Conservation (phyloP, 179 eudicot genomes). For the Spergularia azorica region DNA sequence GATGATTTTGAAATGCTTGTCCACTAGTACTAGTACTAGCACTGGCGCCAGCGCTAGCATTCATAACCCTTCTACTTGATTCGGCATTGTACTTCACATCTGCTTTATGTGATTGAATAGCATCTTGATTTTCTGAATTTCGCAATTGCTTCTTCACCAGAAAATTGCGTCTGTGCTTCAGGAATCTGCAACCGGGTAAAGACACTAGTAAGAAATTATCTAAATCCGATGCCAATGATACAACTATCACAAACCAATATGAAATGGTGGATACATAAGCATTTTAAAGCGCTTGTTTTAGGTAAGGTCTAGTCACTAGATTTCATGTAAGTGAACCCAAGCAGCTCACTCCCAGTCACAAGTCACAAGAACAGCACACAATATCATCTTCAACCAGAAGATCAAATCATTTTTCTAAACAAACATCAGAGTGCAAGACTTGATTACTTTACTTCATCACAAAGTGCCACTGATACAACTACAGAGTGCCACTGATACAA, state of each 20-base stretch:
- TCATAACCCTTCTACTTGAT: constrained; percentile 24
- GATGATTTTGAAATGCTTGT: constrained; percentile 16
- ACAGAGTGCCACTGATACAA: neutral
- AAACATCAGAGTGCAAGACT: neutral
- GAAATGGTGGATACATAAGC: neutral
- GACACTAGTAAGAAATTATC: neutral
- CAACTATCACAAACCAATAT: neutral
- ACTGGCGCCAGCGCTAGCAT: neutral
- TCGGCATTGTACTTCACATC: constrained; percentile 20
- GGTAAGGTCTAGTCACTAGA: neutral
- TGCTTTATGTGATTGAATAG: constrained; percentile 4
- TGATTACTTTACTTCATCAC: constrained; percentile 39
- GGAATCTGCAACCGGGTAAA: constrained; percentile 23
- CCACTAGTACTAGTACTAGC: constrained; percentile 20
- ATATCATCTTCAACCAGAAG: neutral
- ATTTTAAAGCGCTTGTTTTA: no score
- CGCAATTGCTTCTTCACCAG: constrained; percentile 23
- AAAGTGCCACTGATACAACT: constrained; percentile 24
- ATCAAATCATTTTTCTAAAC: constrained; percentile 2
- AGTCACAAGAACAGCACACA: neutral
- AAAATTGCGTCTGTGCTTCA: constrained; percentile 32
- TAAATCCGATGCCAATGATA: neutral
- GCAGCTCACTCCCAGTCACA: neutral
- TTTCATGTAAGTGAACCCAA: neutral
- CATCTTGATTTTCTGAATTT: constrained; percentile 20